These are phyloP conservation scores for Monilinia vaccinii-corymbosi DNA, from an alignment of 2,329 filamentous ascomycete species.

Conservation along the genomic window DNA sequence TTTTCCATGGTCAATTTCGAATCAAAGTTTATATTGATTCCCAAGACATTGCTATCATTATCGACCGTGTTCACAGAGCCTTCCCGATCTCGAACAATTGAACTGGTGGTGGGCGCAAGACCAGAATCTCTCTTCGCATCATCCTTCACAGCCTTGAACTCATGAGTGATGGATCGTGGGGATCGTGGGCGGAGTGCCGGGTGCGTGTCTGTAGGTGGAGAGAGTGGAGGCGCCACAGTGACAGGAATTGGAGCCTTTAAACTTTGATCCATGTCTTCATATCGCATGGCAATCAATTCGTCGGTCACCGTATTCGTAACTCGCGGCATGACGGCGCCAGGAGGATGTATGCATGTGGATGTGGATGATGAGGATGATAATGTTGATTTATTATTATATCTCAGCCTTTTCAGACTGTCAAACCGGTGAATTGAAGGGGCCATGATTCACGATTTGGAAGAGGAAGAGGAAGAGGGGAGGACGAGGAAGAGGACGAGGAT, in stretches of 20 bases:
- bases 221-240: conserved; percentile 24
- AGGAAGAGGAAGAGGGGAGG: no score
- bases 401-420: conserved; percentile 3
- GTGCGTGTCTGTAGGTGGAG: conserved; percentile 24
- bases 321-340: no score
- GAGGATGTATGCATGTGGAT: no score
- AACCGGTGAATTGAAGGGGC: background rate
- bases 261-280: conserved; percentile 48
- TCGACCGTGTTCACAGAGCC: conserved; percentile 26
- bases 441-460: conserved; percentile 5
- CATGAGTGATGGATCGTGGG: background rate
- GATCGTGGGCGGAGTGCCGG: conserved; percentile 23
- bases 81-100: conserved; percentile 31
- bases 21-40: conserved; percentile 23
- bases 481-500: background rate
- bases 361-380: background rate
- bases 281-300: conserved; percentile 44
- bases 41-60: conserved; percentile 16
- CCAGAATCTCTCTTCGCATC: conserved; percentile 44
- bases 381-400: background rate
- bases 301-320: conserved; percentile 11
- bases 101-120: conserved; percentile 39
- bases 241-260: conserved; percentile 47
- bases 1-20: conserved; percentile 2
- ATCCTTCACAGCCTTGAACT: conserved; percentile 30